A percentile compares a stretch with the other conserved stretches of the same genome.
These are phyloP conservation scores for Phytophthora agathidicida DNA, from an alignment of 352 stramenopile genomes.

Conservation along the genomic window DNA sequence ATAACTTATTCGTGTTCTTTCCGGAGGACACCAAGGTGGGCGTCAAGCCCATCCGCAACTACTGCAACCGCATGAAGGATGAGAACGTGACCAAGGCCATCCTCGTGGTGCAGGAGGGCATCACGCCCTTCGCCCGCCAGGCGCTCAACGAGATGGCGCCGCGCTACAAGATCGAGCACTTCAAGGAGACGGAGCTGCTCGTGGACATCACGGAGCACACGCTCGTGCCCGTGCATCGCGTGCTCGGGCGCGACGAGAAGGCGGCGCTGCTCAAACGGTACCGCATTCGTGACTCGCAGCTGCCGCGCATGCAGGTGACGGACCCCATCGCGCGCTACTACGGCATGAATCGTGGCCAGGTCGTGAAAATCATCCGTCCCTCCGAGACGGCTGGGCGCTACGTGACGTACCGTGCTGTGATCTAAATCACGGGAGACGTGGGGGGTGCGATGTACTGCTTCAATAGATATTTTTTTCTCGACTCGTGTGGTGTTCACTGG, in stretches of 20 bases:
- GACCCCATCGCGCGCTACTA: slow-evolving; percentile 99
- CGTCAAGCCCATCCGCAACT: slow-evolving; percentile 96
- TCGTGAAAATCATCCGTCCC: slow-evolving; percentile 99
- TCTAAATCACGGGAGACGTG: too few relatives aligned
- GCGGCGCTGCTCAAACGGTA: slow-evolving; percentile 98
- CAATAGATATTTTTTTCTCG: slow-evolving; percentile 23
- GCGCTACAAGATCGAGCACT: slow-evolving; percentile 95
- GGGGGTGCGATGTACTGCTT: background rate
- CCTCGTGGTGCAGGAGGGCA: slow-evolving; percentile 95
- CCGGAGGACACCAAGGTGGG: slow-evolving; percentile 99
- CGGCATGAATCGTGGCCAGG: slow-evolving; percentile 95
- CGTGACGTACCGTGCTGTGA: slow-evolving; percentile 99
- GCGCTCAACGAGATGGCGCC: slow-evolving; percentile 95
- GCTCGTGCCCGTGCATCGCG: slow-evolving; percentile 98
- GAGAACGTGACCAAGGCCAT: slow-evolving; percentile 98
- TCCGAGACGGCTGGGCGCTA: slow-evolving; percentile 99
- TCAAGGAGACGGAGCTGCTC: slow-evolving; percentile 99
- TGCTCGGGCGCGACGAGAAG: slow-evolving; percentile 98
- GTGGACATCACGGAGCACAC: slow-evolving; percentile 99
- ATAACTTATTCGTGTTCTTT: slow-evolving; percentile 99
- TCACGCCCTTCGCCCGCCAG: slow-evolving; percentile 98
- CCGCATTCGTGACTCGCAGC: slow-evolving; percentile 98
- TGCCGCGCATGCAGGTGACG: slow-evolving; percentile 98
- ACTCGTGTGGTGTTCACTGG: too few relatives aligned
- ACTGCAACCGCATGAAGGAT: slow-evolving; percentile 98